phyloP scores from a whole-genome alignment of 2,329 filamentous ascomycete genomes.

The Shiraia bambusicola region DNA sequence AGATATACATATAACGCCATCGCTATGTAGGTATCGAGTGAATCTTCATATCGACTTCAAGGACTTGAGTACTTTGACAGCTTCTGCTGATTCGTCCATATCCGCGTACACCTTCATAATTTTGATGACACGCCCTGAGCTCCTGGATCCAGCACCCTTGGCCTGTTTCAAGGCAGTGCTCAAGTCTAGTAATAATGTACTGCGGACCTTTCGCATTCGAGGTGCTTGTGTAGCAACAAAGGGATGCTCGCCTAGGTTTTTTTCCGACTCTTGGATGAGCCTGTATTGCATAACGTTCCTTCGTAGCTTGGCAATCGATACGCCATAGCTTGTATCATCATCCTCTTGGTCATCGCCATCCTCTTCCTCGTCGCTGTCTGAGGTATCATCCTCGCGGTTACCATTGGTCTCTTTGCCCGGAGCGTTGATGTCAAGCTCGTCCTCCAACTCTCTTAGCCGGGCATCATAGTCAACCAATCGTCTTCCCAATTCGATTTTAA shows the following conservation, averaged over 20 bases:
- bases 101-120: conserved; percentile 62
- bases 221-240: conserved; percentile 61
- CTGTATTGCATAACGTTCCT: conserved; percentile 61
- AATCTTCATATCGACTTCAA: conserved; percentile 20
- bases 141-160: conserved; percentile 44
- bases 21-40: conserved; percentile 45
- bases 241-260: conserved; percentile 60
- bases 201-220: conserved; percentile 59
- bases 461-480: conserved; percentile 67
- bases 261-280: conserved; percentile 55
- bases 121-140: conserved; percentile 52
- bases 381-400: conserved; percentile 12
- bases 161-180: conserved; percentile 63
- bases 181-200: conserved; percentile 66
- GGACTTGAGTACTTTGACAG: conserved; percentile 57
- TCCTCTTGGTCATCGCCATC: conserved; percentile 37
- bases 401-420: conserved; percentile 16
- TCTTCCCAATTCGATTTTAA: conserved; percentile 63
- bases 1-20: conserved; percentile 47
- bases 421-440: conserved; percentile 57
- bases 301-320: conserved; percentile 51
- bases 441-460: conserved; percentile 64
- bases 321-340: conserved; percentile 25
- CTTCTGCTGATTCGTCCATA: conserved; percentile 61
- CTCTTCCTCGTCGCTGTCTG: conserved; percentile 29